Percentiles rank a stretch among this genome's conserved stretches.
Evolutionary conservation across 345 rosid genomes (phyloP).

Genomic region (Linum tenue): DNA sequence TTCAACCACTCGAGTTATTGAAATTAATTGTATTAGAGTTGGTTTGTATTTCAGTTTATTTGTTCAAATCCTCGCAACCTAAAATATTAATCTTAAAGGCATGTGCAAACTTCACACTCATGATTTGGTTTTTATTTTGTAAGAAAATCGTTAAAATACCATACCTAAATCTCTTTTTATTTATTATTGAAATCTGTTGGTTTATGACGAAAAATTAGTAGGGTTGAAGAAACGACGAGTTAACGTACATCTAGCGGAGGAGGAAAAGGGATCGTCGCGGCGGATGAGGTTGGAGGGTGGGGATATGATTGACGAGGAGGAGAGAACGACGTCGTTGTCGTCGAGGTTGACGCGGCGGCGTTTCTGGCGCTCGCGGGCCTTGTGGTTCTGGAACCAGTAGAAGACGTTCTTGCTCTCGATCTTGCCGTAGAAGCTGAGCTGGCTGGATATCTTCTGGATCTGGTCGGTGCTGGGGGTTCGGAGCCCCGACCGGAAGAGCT

Average conservation of each 20-base stretch:
- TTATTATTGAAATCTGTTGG: too few species aligned
- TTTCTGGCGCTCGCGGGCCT: slow-evolving; percentile 93
- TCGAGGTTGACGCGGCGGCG: slow-evolving; percentile 60
- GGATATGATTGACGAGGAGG: not conserved
- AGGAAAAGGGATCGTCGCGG: slow-evolving; percentile 28
- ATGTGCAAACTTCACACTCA: not conserved
- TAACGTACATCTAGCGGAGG: slow-evolving; percentile 25
- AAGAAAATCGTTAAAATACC: too few species aligned
- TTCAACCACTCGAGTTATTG: too few species aligned
- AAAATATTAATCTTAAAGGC: too few species aligned
- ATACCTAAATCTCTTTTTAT: too few species aligned
- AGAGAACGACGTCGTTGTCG: slow-evolving; percentile 23
- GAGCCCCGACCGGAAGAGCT: slow-evolving; percentile 78
- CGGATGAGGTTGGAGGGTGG: slow-evolving; percentile 12
- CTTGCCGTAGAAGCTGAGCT: slow-evolving; percentile 87
- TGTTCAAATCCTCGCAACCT: too few species aligned
- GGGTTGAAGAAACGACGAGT: not conserved
- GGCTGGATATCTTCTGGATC: slow-evolving; percentile 82
- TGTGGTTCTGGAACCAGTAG: slow-evolving; percentile 96
- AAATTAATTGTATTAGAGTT: too few species aligned
- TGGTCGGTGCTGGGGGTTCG: slow-evolving; percentile 92
- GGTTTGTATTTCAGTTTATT: too few species aligned
- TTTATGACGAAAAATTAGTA: too few species aligned
- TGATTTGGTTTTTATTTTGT: not conserved
- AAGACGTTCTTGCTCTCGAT: slow-evolving; percentile 93